These are phyloP conservation scores for Nitzschia inconspicua DNA, from an alignment of 108 stramenopile genomes.

Conservation along the genomic window DNA sequence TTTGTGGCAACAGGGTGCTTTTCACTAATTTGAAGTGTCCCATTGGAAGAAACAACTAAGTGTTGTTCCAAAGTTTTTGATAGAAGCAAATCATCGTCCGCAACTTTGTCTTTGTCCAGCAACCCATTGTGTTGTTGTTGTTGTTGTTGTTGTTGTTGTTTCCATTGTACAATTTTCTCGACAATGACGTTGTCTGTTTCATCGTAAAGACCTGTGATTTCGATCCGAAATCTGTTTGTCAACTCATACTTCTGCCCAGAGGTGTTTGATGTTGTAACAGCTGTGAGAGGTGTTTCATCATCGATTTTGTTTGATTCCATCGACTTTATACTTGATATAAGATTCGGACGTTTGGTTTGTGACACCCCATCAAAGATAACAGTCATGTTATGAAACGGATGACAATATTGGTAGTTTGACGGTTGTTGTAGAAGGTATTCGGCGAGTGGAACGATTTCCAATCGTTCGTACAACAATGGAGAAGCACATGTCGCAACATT, in stretches of 20 bases:
- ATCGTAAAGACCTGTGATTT: slow-evolving; percentile 17
- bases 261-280: too few species aligned
- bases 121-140: neutral
- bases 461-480: neutral
- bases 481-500: too few species aligned
- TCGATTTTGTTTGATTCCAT: too few species aligned
- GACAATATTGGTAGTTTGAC: neutral
- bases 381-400: neutral
- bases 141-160: neutral
- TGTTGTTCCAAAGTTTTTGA: neutral
- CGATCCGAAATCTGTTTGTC: neutral
- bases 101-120: neutral
- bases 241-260: too few species aligned
- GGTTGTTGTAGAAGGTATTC: neutral
- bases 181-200: slow-evolving; percentile 31
- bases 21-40: neutral
- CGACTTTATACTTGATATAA: too few species aligned
- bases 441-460: slow-evolving; percentile 4
- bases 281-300: too few species aligned
- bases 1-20: neutral
- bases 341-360: neutral
- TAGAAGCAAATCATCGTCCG: neutral
- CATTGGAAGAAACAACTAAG: neutral
- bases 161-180: neutral
- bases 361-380: slow-evolving; percentile 6